Conservation (phyloP, 2,329 filamentous ascomycete species). For the Geoglossum cookeanum region DNA sequence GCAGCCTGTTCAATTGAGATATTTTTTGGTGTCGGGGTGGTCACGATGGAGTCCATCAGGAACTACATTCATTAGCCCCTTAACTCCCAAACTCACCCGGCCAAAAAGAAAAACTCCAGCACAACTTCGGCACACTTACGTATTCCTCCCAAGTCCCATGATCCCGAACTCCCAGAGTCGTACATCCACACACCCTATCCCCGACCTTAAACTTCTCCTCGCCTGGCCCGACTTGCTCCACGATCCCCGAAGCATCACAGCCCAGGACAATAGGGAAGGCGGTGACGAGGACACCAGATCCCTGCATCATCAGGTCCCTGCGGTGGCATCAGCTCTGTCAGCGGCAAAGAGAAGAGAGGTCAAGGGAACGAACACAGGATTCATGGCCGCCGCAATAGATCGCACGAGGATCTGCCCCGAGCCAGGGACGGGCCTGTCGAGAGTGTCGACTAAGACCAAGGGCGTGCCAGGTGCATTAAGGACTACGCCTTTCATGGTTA, state of each 20-base stretch:
- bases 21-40: conserved; percentile 16
- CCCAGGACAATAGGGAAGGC: conserved; percentile 73
- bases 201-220: conserved; percentile 87
- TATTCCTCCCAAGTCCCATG: conserved; percentile 22
- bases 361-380: conserved; percentile 18
- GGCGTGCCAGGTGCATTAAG: conserved; percentile 9
- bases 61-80: conserved; percentile 9
- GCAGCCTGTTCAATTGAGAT: conserved; percentile 17
- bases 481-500: conserved; percentile 14
- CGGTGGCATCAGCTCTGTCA: background rate
- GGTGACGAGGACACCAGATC: conserved; percentile 17
- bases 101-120: background rate
- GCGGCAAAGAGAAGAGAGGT: background rate
- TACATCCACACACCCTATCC: conserved; percentile 49
- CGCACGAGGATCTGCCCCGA: conserved; percentile 20
- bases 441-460: conserved; percentile 9
- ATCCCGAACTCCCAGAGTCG: conserved; percentile 17
- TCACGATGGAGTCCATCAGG: conserved; percentile 19
- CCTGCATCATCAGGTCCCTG: conserved; percentile 19
- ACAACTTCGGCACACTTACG: background rate
- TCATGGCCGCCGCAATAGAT: conserved; percentile 19
- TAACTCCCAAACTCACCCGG: background rate
- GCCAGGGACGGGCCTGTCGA: conserved; percentile 14
- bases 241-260: conserved; percentile 79
- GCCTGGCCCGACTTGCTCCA: conserved; percentile 84